Base-by-base conservation (phyloP, 192 early-diverging fungal genomes). In the Coemansia sp. region DNA sequence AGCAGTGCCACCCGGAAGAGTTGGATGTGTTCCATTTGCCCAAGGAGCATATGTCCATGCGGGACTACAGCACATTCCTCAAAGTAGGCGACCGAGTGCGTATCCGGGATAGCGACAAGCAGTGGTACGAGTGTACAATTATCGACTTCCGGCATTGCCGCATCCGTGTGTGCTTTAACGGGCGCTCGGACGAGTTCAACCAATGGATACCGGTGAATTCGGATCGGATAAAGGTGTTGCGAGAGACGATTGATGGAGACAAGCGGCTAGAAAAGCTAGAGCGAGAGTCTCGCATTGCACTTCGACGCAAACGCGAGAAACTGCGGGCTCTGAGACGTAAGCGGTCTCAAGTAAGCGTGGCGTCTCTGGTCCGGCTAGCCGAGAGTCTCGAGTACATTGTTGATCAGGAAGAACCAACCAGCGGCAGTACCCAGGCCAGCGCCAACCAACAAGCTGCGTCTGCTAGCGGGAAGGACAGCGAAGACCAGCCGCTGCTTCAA, bases 41-140 rank as follows among this genome's bases (percentile, higher is more conserved):
- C 12, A 66, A 62, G 32, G 67, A 77, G 47, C 64, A 66, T 45
- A 70, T 78, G 62, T 39, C 80, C 34, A 56, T 53, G 31, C 60
- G 59, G 44, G 80, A 81, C 31, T 81, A 74, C 48, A 48, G 56
- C 26, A 47, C 65, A 34, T 77, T 76, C 43, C 58, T 74, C 40
- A 60, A 65, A 17, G 31, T 60, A 6, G 68, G 70, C 39, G 74
- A 71, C 51, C 40, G 52, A 36, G 58, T 81, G 36, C 60, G 64
- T 26, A 60, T 81, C 50, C 70, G 80, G 34, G 75, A 63, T 28
- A 60, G 52, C 15, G 66, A 64, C 63, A 73, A 62, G 62, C 63
- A 71, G 57, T 81, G 80, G 80, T 58, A 66, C 61, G 56, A 66
- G 37, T 69, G 70, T 58, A 70, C 63, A 10, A 73, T 78, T 40